Evolutionary conservation across 2,329 filamentous ascomycete species (phyloP), one percentile per base, ranked within the genome.

Genomic region (Ceratocystis lukuohia): DNA sequence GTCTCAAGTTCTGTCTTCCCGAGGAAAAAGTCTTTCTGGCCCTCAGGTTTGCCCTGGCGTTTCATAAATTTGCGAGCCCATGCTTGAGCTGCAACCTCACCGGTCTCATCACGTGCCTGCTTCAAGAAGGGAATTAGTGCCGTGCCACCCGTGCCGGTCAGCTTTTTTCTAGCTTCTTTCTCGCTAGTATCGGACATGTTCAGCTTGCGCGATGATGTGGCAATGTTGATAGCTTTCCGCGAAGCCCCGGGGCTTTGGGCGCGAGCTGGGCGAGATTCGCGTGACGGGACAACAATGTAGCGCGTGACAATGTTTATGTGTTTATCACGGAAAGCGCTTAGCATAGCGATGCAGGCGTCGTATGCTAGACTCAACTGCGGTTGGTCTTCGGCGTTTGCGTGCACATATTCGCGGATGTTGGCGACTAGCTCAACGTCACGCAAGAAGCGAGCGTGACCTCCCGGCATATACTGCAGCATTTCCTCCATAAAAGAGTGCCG

Each of bases 381-480:
- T 73, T 96, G 82, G 48, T 78, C 76, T 3, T 78, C 73, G 82
- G 83, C 70, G 70, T 73, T 74, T 70, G 88, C 83, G 28, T 68
- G 57, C 62, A 96, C 92, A 71, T 88, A 97, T 20, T 87, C 81
- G 37, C 91, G 88, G 71, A 99, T 91, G 73, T 97, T 97, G 71
- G 93, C 86, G 3, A 96, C 86, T 17, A 79, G 79, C 62, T 84
- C 81, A 12, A 96, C 86, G 69, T 95, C 88, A 69, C 88, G 83
- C 2, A 99, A 81, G 77, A 99, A 99, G 50, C 89, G 86, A 2
- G 91, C 88, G 73, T 99, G 94, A 0, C 88, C 84, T 0, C 91
- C 93, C 0, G 94, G 94, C 94, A 99, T 99, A 77, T 99, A 99
- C 59, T 84, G 84, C 67, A 93, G 88, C 94, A 99, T 99, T 70